These are phyloP conservation scores for Prunus salicina DNA, from an alignment of 306 rosid genomes.

Conservation along the genomic window DNA sequence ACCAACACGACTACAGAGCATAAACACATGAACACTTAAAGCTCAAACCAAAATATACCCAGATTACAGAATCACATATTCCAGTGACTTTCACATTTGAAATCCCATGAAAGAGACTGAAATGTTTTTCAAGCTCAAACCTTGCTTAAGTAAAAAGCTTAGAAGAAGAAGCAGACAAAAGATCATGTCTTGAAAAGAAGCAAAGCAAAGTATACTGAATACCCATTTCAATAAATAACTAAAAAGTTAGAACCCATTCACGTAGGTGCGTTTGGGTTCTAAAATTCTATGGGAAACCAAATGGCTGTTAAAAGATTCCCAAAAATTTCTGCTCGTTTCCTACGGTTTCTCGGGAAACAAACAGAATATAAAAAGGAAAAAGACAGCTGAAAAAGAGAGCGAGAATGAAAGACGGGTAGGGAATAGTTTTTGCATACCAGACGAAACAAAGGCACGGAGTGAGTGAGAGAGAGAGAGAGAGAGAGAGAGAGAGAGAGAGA, in stretches of 20 bases:
- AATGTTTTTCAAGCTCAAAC: slow-evolving; percentile 11
- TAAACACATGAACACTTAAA: slow-evolving; percentile 8
- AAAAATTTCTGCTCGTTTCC: slow-evolving; percentile 7
- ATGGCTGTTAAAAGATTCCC: slow-evolving; percentile 16
- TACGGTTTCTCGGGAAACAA: slow-evolving; percentile 41
- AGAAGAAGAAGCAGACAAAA: slow-evolving; percentile 10
- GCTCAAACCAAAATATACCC: slow-evolving; percentile 31
- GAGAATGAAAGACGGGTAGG: slow-evolving; percentile 11
- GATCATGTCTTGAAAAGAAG: slow-evolving; percentile 8
- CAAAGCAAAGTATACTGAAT: background rate
- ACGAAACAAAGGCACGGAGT: slow-evolving; percentile 26
- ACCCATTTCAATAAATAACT: slow-evolving; percentile 8
- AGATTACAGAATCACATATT: slow-evolving; percentile 24
- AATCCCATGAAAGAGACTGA: slow-evolving; percentile 2
- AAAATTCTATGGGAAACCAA: slow-evolving; percentile 3
- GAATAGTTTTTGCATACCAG: slow-evolving; percentile 29
- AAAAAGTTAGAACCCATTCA: slow-evolving; percentile 3
- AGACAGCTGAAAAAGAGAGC: slow-evolving; percentile 18
- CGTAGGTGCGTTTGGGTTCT: background rate
- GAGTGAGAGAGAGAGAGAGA: slow-evolving; percentile 18
- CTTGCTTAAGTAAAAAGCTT: background rate
- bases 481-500: background rate
- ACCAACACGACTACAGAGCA: background rate
- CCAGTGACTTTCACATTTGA: slow-evolving; percentile 8
- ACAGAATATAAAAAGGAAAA: slow-evolving; percentile 24